Conservation (phyloP, 441 rosid genomes). For the Eruca vesicaria region DNA sequence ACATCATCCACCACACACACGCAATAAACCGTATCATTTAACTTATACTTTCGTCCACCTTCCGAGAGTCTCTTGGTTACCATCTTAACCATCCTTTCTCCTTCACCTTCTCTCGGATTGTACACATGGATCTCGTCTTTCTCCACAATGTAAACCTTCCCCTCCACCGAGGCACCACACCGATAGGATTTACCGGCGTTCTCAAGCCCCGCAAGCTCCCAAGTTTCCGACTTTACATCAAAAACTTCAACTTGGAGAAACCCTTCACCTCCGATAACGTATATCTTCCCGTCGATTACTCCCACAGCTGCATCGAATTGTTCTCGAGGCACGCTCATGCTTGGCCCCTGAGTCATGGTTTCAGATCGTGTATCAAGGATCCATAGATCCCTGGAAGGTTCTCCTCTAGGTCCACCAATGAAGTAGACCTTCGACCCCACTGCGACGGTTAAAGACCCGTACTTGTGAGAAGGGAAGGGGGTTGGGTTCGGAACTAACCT, state of each 20-base stretch:
- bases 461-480: no score
- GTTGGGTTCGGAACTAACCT: no score
- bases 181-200: neutral
- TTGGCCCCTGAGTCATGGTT: neutral
- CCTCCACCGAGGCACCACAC: neutral
- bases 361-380: no score
- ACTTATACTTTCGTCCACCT: neutral
- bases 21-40: neutral
- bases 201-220: neutral
- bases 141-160: neutral
- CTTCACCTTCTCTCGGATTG: neutral
- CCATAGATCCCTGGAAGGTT: no score
- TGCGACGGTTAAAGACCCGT: no score
- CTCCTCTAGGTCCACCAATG: no score
- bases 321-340: neutral
- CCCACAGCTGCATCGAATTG: neutral
- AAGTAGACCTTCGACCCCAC: no score
- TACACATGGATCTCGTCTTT: no score
- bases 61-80: neutral
- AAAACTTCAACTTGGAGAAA: neutral
- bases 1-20: neutral
- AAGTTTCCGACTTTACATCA: neutral
- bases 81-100: neutral
- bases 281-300: neutral
- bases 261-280: neutral